Evolutionary conservation across 208 protist genomes (phyloP).

Genomic region (Crithidia thermophila): DNA sequence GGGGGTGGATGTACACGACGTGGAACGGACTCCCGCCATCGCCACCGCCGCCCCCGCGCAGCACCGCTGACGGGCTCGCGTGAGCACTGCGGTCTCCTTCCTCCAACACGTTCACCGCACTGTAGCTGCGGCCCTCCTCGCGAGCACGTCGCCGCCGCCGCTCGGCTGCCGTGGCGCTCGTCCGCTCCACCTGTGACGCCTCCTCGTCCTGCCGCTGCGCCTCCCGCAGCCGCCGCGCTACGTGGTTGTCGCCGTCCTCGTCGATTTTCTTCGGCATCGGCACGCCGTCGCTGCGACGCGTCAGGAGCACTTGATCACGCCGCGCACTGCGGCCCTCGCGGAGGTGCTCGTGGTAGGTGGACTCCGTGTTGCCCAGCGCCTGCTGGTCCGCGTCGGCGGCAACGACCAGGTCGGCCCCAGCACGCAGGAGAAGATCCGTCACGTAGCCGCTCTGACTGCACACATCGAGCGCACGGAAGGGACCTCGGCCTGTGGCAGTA

Average conservation of each 20-base stretch:
- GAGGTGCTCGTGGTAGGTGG: conserved; percentile 64
- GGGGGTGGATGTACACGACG: conserved; percentile 32
- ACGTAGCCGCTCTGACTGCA: conserved; percentile 77
- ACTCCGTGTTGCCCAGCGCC: conserved; percentile 61
- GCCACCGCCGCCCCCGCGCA: background rate
- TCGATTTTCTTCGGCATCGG: conserved; percentile 8
- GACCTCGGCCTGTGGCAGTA: background rate
- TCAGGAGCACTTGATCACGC: conserved; percentile 15
- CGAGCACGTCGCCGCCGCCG: conserved; percentile 31
- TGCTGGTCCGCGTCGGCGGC: conserved; percentile 45
- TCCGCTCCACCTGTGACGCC: background rate
- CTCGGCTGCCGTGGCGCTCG: conserved; percentile 26
- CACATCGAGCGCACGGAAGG: conserved; percentile 72
- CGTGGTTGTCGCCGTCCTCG: background rate
- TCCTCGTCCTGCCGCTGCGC: background rate
- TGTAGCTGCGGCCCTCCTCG: conserved; percentile 30
- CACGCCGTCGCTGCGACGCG: conserved; percentile 27
- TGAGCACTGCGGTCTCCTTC: background rate
- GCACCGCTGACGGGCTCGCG: background rate
- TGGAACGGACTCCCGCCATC: conserved; percentile 11
- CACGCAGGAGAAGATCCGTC: conserved; percentile 65
- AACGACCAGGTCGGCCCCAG: conserved; percentile 53
- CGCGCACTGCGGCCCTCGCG: conserved; percentile 35
- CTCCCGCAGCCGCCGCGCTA: background rate
- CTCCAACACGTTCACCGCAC: background rate